Conservation (phyloP, 148 eudicot genomes). For the Mesembryanthemum crystallinum region DNA sequence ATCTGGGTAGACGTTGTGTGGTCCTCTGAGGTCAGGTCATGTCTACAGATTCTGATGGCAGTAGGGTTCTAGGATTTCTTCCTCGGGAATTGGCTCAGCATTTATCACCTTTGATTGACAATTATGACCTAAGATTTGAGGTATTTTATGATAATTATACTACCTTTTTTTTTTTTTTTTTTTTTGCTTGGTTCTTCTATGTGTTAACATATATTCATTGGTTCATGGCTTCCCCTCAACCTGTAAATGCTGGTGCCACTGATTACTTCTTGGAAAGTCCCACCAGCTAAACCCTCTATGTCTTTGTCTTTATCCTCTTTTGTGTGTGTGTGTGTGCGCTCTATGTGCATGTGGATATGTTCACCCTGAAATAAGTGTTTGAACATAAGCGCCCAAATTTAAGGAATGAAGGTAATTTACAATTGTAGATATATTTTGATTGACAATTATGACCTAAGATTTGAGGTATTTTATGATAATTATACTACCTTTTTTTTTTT, state of each 20-base stretch:
- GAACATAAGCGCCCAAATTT: not conserved
- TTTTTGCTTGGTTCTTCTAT: not conserved
- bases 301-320: not conserved
- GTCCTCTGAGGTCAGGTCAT: slow-evolving; percentile 56
- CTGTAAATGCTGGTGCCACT: not conserved
- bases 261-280: not conserved
- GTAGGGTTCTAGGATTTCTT: slow-evolving; percentile 61
- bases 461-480: slow-evolving; percentile 47
- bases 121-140: slow-evolving; percentile 51
- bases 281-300: not conserved
- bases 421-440: too few relatives aligned
- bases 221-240: not conserved
- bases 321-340: not conserved
- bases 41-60: slow-evolving; percentile 42
- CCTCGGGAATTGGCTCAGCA: slow-evolving; percentile 69
- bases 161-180: not conserved
- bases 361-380: not conserved
- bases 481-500: not conserved
- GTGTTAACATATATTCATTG: not conserved
- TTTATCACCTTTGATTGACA: slow-evolving; percentile 78
- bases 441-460: slow-evolving; percentile 52
- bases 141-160: slow-evolving; percentile 32
- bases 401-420: too few relatives aligned
- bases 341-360: not conserved
- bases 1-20: slow-evolving; percentile 18